Evolutionary conservation across 257 asterid species (phyloP).

Genomic region (Paulownia fortunei): DNA sequence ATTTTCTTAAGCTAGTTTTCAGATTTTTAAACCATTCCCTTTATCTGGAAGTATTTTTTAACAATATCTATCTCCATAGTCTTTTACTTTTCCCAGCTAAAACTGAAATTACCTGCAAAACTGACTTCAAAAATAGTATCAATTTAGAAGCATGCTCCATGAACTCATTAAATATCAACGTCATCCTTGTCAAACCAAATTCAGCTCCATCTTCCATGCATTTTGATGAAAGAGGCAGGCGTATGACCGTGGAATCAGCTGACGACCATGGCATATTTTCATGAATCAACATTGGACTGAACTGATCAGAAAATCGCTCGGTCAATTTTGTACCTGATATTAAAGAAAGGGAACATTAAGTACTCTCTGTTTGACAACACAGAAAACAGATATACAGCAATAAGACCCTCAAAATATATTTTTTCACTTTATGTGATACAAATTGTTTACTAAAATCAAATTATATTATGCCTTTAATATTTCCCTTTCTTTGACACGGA

Average conservation of each 20-base stretch:
- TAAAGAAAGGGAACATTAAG: constrained; percentile 24
- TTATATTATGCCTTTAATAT: background rate
- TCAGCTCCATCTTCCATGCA: constrained; percentile 63
- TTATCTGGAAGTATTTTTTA: background rate
- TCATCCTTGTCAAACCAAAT: constrained; percentile 52
- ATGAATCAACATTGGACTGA: constrained; percentile 79
- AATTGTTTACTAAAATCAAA: background rate
- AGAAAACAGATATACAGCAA: background rate
- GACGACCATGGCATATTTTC: constrained; percentile 74
- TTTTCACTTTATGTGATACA: background rate
- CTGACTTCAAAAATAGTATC: constrained; percentile 75
- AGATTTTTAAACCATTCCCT: background rate
- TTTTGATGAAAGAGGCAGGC: constrained; percentile 86
- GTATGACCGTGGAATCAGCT: constrained; percentile 74
- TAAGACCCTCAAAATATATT: constrained; percentile 7
- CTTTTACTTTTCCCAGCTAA: background rate
- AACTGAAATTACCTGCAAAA: constrained; percentile 67
- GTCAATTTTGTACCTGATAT: constrained; percentile 82
- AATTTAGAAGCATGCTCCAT: constrained; percentile 74
- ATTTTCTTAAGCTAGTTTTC: background rate
- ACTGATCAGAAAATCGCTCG: constrained; percentile 85
- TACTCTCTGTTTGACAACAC: constrained; percentile 31
- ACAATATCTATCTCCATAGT: background rate
- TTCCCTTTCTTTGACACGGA: constrained; percentile 17
- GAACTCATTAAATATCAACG: constrained; percentile 62